phyloP scores from a whole-genome alignment of 495 filamentous ascomycete genomes.

The Aspergillus ellipticus region DNA sequence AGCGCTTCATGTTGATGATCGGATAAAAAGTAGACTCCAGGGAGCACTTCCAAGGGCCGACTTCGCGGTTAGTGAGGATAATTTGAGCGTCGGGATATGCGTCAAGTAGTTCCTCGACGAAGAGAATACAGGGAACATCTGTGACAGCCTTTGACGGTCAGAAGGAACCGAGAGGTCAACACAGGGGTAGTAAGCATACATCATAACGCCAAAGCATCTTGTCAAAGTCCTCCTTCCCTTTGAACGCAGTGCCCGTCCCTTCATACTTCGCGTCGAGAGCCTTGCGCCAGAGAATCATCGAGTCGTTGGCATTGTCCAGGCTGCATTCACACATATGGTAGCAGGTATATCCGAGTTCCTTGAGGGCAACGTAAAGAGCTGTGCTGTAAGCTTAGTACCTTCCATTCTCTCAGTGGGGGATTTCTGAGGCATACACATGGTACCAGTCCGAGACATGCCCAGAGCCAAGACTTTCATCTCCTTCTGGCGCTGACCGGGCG shows the following conservation, averaged over 20 bases:
- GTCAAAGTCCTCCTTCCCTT: background rate
- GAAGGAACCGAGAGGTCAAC: background rate
- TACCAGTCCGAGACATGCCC: slow-evolving; percentile 3
- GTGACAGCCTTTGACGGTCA: background rate
- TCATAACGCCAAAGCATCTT: slow-evolving; percentile 11
- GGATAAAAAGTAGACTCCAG: background rate
- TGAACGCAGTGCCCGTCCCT: background rate
- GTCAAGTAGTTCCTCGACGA: slow-evolving; percentile 6
- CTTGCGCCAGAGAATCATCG: background rate
- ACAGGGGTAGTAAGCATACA: background rate
- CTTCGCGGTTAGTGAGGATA: slow-evolving; percentile 5
- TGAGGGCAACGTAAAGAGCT: slow-evolving; percentile 3
- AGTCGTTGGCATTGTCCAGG: background rate
- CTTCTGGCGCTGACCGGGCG: background rate
- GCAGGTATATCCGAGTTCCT: slow-evolving; percentile 2
- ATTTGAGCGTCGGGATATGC: slow-evolving; percentile 12
- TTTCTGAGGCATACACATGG: background rate
- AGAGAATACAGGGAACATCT: slow-evolving; percentile 3
- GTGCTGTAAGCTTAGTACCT: background rate
- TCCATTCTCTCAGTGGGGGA: background rate
- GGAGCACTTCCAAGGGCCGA: background rate
- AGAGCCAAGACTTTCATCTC: slow-evolving; percentile 6
- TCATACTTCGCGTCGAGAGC: background rate
- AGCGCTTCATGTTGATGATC: background rate
- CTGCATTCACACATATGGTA: slow-evolving; percentile 3